phyloP scores from a whole-genome alignment of 2,329 filamentous ascomycete species.

The Alternaria alternata region DNA sequence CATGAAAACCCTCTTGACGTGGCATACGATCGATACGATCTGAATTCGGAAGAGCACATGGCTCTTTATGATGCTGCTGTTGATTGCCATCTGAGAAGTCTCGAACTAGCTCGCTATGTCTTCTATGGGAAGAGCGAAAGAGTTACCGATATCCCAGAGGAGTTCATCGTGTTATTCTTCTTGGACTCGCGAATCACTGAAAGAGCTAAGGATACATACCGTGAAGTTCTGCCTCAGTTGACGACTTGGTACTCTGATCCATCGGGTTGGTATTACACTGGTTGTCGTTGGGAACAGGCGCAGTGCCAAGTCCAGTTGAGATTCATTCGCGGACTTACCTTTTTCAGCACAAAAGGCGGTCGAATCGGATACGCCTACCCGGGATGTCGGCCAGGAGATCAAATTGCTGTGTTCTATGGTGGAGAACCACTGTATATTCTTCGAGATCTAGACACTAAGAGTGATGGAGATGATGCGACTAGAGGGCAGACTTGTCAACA shows the following conservation, averaged over 20 bases:
- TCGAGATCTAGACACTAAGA: not conserved
- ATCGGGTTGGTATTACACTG: no score
- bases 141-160: not conserved
- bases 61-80: rapidly evolving
- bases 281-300: not conserved
- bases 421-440: not conserved
- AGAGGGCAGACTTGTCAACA: no score
- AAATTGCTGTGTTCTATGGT: not conserved
- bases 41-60: not conserved
- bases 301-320: rapidly evolving
- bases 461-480: no score
- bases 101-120: not conserved
- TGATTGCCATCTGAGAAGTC: rapidly evolving
- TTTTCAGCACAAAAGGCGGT: not conserved
- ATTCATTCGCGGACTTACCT: not conserved
- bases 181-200: rapidly evolving
- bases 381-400: not conserved
- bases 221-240: rapidly evolving
- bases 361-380: not conserved
- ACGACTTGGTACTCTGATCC: not conserved
- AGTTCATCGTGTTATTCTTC: not conserved
- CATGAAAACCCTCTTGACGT: not conserved
- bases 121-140: not conserved
- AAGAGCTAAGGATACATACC: not conserved
- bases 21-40: rapidly evolving